Evolutionary conservation across 208 protist species (phyloP).

Genomic region (Wallacemonas sp.): DNA sequence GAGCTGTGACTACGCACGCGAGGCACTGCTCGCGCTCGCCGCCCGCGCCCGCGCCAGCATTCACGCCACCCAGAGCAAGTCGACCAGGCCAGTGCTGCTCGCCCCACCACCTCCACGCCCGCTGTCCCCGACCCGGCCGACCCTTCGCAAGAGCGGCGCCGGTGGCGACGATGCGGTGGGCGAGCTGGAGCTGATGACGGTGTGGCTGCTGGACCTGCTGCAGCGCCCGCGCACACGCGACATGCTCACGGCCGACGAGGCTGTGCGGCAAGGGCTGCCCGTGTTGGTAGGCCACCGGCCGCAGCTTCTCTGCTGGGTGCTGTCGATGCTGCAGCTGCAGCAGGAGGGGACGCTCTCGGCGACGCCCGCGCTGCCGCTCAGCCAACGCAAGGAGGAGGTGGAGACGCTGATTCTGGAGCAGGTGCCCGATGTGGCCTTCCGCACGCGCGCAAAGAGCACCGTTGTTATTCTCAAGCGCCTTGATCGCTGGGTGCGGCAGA

Average conservation of each 20-base stretch:
- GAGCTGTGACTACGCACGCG: constrained; percentile 25
- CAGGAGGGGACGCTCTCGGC: background rate
- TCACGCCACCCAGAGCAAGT: constrained; percentile 10
- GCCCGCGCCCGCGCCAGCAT: background rate
- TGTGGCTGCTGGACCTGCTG: constrained; percentile 55
- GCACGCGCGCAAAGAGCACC: background rate
- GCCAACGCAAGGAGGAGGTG: background rate
- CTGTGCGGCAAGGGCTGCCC: background rate
- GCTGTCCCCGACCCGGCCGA: no score
- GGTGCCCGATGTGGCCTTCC: background rate
- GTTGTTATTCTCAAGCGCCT: background rate
- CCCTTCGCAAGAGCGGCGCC: no score
- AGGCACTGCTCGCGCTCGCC: constrained; percentile 17
- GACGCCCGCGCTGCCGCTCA: background rate
- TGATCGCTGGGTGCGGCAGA: constrained; percentile 9
- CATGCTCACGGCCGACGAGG: background rate
- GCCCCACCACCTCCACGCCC: background rate
- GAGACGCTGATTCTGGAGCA: background rate
- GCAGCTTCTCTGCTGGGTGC: constrained; percentile 14
- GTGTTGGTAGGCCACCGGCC: background rate
- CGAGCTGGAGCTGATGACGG: constrained; percentile 37
- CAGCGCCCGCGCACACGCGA: background rate
- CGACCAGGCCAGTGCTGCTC: background rate
- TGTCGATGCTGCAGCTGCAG: constrained; percentile 8
- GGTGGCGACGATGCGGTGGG: no score